Percentiles rank a stretch among this genome's conserved stretches.
Conservation (phyloP, 176 grass and related monocot genomes). For the Ampelocalamus luodianensis region DNA sequence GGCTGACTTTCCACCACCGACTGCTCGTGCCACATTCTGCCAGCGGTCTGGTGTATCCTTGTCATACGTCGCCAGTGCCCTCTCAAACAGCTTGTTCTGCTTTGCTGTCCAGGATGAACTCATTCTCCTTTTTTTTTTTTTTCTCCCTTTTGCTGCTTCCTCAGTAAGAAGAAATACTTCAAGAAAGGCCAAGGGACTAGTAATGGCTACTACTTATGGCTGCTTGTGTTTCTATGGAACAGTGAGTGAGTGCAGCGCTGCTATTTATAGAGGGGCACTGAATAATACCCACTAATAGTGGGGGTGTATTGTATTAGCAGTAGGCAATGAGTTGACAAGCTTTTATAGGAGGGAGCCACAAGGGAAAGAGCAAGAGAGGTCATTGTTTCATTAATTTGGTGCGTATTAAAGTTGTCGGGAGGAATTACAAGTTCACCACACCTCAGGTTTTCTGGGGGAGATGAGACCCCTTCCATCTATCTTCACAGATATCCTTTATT, state of each 20-base stretch:
- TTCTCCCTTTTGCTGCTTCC: neutral
- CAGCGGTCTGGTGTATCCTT: slow-evolving; percentile 71
- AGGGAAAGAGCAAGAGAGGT: neutral
- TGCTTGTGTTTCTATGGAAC: slow-evolving; percentile 52
- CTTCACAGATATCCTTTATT: slow-evolving; percentile 9
- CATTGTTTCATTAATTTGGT: slow-evolving; percentile 27
- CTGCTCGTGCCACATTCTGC: slow-evolving; percentile 72
- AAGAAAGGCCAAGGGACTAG: slow-evolving; percentile 27
- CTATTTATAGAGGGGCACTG: slow-evolving; percentile 57
- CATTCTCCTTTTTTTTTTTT: slow-evolving; percentile 18
- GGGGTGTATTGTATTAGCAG: slow-evolving; percentile 26
- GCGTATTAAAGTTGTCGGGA: slow-evolving; percentile 18
- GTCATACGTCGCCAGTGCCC: slow-evolving; percentile 65
- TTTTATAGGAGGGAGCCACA: slow-evolving; percentile 42
- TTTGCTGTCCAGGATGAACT: slow-evolving; percentile 66
- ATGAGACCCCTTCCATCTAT: slow-evolving; percentile 32
- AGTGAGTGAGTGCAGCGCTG: slow-evolving; percentile 34
- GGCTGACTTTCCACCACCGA: slow-evolving; percentile 62
- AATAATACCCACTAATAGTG: slow-evolving; percentile 44
- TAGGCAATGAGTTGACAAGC: slow-evolving; percentile 31
- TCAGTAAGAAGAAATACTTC: slow-evolving; percentile 16
- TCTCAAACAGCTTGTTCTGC: slow-evolving; percentile 84
- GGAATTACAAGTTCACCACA: slow-evolving; percentile 22
- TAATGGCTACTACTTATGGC: slow-evolving; percentile 21
- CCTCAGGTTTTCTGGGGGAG: slow-evolving; percentile 5